These are phyloP conservation scores for Lachnellula suecica DNA, from an alignment of 2,329 filamentous ascomycete species.

Conservation along the genomic window DNA sequence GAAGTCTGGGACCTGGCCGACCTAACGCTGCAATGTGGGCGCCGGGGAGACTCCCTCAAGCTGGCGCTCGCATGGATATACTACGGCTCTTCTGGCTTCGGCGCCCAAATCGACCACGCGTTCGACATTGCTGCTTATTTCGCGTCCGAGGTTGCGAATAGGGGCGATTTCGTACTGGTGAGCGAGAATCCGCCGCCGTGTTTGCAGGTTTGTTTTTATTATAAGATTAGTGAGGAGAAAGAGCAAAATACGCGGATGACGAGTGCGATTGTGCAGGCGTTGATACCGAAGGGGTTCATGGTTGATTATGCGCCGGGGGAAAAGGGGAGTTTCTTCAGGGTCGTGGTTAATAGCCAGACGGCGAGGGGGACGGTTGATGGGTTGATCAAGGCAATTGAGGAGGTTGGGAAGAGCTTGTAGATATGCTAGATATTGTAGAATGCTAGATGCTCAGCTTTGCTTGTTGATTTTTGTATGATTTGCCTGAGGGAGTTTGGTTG, in stretches of 20 bases:
- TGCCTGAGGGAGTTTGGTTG: too few relatives aligned
- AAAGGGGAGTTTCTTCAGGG: conserved; percentile 67
- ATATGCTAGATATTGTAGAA: background rate
- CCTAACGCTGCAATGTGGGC: conserved; percentile 88
- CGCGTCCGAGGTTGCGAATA: conserved; percentile 52
- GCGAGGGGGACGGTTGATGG: conserved; percentile 58
- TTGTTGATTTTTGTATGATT: too few relatives aligned
- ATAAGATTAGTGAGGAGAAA: conserved; percentile 48
- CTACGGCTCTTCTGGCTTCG: conserved; percentile 77
- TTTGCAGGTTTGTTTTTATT: conserved; percentile 94
- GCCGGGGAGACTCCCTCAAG: conserved; percentile 82
- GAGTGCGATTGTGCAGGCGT: conserved; percentile 48
- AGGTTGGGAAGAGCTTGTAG: conserved; percentile 27
- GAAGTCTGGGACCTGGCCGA: conserved; percentile 90
- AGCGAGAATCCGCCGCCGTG: conserved; percentile 79
- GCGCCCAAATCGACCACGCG: conserved; percentile 66
- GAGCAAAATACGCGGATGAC: conserved; percentile 54
- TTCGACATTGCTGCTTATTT: conserved; percentile 72
- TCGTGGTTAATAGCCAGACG: conserved; percentile 65
- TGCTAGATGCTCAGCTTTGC: too few relatives aligned
- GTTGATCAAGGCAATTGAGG: conserved; percentile 58
- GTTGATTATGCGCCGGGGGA: conserved; percentile 52
- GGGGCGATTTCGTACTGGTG: conserved; percentile 65
- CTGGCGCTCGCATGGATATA: conserved; percentile 87
- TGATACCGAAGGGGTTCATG: conserved; percentile 66